phyloP scores from a whole-genome alignment of 345 rosid species.

The Brassica juncea region DNA sequence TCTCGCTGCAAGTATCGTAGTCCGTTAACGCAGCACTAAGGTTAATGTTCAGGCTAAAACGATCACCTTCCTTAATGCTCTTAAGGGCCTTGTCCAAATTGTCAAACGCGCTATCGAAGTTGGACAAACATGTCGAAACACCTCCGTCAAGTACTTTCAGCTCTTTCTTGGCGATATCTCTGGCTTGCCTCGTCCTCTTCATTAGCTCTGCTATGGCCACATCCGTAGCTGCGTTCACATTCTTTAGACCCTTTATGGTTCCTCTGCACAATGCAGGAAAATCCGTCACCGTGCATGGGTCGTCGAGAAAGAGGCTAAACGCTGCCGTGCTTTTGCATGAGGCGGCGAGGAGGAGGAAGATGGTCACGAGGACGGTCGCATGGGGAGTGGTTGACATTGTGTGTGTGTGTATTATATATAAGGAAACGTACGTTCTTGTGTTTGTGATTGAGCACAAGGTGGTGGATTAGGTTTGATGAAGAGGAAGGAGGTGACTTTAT shows the following conservation, averaged over 20 bases:
- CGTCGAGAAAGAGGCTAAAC: not conserved
- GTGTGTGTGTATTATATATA: not conserved
- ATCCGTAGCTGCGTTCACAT: slow-evolving; percentile 36
- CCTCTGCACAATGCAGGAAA: slow-evolving; percentile 34
- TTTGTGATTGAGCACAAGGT: slow-evolving; percentile 17
- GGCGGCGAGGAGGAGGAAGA: slow-evolving; percentile 19
- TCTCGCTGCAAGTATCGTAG: slow-evolving; percentile 41
- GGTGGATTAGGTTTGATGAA: slow-evolving; percentile 22
- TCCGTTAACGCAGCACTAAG: slow-evolving; percentile 42
- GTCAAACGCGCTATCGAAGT: slow-evolving; percentile 34
- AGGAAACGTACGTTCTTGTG: slow-evolving; percentile 30
- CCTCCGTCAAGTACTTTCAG: slow-evolving; percentile 4
- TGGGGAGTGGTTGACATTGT: slow-evolving; percentile 22
- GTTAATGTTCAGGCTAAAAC: slow-evolving; percentile 34
- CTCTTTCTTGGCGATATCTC: slow-evolving; percentile 15
- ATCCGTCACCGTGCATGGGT: slow-evolving; percentile 31
- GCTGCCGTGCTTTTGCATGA: slow-evolving; percentile 9
- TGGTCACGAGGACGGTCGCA: not conserved
- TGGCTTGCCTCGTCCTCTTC: slow-evolving; percentile 17
- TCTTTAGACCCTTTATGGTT: slow-evolving; percentile 25
- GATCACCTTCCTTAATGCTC: slow-evolving; percentile 39
- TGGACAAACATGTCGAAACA: slow-evolving; percentile 36
- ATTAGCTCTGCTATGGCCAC: slow-evolving; percentile 34
- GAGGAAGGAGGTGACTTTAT: slow-evolving; percentile 27
- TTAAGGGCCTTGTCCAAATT: slow-evolving; percentile 32